phyloP scores from a whole-genome alignment of 2,329 filamentous ascomycete species.

The Pseudodiploospora longispora region DNA sequence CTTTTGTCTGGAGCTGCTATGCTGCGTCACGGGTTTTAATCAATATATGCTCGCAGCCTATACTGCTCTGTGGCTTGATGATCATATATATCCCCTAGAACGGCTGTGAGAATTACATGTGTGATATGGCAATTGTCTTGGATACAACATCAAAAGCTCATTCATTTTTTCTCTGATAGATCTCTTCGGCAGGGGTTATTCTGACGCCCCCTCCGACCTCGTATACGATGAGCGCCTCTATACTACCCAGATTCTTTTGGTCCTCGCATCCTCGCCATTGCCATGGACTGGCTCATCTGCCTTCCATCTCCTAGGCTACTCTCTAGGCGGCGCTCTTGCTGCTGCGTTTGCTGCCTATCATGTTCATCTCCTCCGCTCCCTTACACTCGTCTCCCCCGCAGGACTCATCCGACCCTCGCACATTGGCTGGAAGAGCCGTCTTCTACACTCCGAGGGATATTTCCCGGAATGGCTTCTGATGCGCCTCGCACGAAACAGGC shows the following conservation, averaged over 20 bases:
- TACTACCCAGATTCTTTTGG: conserved; percentile 55
- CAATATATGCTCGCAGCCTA: no score
- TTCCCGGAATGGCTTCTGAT: conserved; percentile 53
- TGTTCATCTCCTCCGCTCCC: conserved; percentile 52
- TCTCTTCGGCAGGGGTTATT: conserved; percentile 71
- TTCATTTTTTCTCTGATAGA: conserved; percentile 34
- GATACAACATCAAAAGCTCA: no score
- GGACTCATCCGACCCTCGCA: conserved; percentile 60
- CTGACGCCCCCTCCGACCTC: conserved; percentile 54
- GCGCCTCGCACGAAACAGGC: conserved; percentile 40
- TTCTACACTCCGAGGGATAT: conserved; percentile 54
- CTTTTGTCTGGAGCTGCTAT: no score
- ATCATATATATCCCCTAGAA: no score
- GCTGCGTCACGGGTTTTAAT: no score
- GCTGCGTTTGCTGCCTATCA: conserved; percentile 64
- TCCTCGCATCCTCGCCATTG: conserved; percentile 54
- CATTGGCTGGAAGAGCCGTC: conserved; percentile 49
- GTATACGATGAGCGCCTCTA: conserved; percentile 58
- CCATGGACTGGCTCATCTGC: conserved; percentile 44
- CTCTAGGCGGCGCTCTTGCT: conserved; percentile 67
- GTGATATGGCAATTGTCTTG: no score
- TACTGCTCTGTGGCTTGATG: no score
- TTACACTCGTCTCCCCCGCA: conserved; percentile 59
- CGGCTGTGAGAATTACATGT: no score
- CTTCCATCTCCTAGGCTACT: conserved; percentile 72